Base-by-base conservation (phyloP, 2,329 filamentous ascomycete genomes). In the Leptoxyphium fumago region DNA sequence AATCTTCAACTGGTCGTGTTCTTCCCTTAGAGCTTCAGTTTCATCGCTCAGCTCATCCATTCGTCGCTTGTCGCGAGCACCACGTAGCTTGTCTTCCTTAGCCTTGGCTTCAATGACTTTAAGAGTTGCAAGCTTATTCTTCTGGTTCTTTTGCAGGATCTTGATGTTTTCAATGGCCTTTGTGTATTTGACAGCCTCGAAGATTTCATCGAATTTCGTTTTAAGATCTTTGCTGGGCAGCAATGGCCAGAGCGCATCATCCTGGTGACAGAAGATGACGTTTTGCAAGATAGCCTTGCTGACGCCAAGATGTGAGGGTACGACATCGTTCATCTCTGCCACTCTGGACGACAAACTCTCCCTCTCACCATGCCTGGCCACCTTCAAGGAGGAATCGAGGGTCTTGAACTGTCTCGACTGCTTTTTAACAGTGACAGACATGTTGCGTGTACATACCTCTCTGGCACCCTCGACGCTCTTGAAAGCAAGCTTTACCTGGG, bases 221-320 rank as follows among this genome's bases (percentile, higher is more conserved):
- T 98, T 98, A 42, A 98, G 69, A 1, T 77, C 77, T 0, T 76
- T 70, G 0, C 91, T 86, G 56, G 94, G 85, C 58, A 86, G 93
- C 73, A 98, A 80, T 0, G 91, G 91, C 91, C 91, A 98, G 26
- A 96, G 66, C 21, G 89, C 95, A 53, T 98, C 91, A 60, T 98
- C 91, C 60, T 98, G 91, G 59, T 98, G 91, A 61, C 91, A 98
- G 65, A 98, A 98, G 53, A 98, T 95, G 60, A 98, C 91, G 46
- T 82, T 83, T 52, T 96, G 88, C 21, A 98, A 73, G 44, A 98
- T 80, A 10, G 91, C 88, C 44, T 81, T 80, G 1, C 87, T 91
- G 2, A 95, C 91, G 32, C 91, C 91, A 1, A 98, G 73, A 51
- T 85, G 82, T 52, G 84, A 77, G 0, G 89, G 87, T 61, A 98